phyloP scores from a whole-genome alignment of 345 rosid species.

The Excoecaria cochinchinensis region DNA sequence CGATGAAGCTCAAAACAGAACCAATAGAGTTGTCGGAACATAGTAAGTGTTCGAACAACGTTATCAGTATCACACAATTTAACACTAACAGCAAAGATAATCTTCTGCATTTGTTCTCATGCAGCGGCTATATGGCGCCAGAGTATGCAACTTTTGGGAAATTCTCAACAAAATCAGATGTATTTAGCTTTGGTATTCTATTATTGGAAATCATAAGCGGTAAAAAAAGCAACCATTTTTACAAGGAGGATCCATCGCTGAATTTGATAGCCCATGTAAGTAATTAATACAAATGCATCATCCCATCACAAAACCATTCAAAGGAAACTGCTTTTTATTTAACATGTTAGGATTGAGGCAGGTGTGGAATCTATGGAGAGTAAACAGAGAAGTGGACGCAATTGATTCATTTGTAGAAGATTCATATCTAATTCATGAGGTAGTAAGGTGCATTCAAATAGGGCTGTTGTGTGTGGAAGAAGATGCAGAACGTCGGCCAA shows the following conservation, averaged over 20 bases:
- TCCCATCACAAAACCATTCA: neutral
- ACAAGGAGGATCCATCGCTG: neutral
- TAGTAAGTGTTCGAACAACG: neutral
- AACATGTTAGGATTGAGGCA: neutral
- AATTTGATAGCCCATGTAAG: neutral
- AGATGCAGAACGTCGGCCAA: slow-evolving; percentile 22
- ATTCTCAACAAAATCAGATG: neutral
- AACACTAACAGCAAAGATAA: neutral
- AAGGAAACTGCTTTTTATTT: neutral
- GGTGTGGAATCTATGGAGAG: slow-evolving; percentile 25
- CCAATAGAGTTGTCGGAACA: neutral
- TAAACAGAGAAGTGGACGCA: slow-evolving; percentile 17
- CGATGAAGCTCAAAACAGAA: neutral
- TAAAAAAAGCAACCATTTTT: neutral
- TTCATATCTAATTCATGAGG: slow-evolving; percentile 17
- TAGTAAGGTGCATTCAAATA: slow-evolving; percentile 29
- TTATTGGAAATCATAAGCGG: neutral
- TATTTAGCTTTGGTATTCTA: neutral
- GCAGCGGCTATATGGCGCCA: neutral
- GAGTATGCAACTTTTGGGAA: neutral
- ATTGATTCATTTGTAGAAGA: slow-evolving; percentile 22
- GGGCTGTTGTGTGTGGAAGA: slow-evolving; percentile 41
- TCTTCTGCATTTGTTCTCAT: neutral
- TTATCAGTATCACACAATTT: too few species aligned
- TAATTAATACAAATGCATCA: neutral